phyloP scores from a whole-genome alignment of 768 basidiomycete genomes.

The Russula sp. region DNA sequence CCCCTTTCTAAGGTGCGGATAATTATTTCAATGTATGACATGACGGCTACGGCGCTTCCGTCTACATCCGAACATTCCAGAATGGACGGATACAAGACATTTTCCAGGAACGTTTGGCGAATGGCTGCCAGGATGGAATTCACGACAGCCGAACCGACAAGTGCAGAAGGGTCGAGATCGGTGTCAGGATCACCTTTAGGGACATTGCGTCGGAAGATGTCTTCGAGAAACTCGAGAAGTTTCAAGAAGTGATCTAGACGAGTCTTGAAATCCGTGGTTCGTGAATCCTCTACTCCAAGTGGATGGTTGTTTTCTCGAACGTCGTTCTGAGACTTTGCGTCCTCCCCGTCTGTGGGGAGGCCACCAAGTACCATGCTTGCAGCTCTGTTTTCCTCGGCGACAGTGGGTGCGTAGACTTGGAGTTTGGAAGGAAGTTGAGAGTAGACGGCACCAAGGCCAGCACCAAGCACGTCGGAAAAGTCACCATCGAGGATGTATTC shows the following conservation, averaged over 20 bases:
- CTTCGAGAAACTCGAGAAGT: conserved; percentile 87
- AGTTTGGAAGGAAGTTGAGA: conserved; percentile 88
- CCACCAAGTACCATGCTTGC: conserved; percentile 74
- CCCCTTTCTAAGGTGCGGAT: conserved; percentile 69
- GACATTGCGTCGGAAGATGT: conserved; percentile 71
- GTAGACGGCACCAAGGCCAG: conserved; percentile 90
- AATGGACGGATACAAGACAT: conserved; percentile 88
- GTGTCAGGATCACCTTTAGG: conserved; percentile 42
- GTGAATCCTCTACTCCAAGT: conserved; percentile 74
- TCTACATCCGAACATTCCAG: conserved; percentile 89
- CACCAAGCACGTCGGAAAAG: conserved; percentile 95
- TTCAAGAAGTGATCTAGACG: conserved; percentile 89
- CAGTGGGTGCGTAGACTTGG: conserved; percentile 52
- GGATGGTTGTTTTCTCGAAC: conserved; percentile 51
- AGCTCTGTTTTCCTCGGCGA: conserved; percentile 41
- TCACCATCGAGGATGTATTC: conserved; percentile 97
- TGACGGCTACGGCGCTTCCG: conserved; percentile 94
- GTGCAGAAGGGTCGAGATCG: conserved; percentile 53
- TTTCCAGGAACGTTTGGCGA: conserved; percentile 84
- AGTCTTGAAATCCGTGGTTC: conserved; percentile 68
- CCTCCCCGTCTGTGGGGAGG: conserved; percentile 53
- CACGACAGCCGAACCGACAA: conserved; percentile 78
- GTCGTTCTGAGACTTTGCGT: conserved; percentile 49
- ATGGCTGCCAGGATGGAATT: conserved; percentile 82
- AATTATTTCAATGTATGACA: conserved; percentile 93